Conservation (phyloP, 2,329 filamentous ascomycete species). For the Hypoxylon sp. region DNA sequence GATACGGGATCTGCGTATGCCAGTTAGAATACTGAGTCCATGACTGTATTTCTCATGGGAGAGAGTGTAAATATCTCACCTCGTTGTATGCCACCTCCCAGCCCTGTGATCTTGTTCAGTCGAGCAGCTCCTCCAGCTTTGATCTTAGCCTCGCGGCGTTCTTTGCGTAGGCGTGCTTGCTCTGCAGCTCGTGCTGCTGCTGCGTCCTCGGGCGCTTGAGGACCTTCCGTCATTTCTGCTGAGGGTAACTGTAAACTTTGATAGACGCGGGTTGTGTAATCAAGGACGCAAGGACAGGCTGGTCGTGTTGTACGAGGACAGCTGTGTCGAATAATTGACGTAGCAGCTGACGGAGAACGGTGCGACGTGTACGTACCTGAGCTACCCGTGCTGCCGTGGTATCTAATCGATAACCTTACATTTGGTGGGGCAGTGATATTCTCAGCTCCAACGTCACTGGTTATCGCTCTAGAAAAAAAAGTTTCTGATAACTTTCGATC, state of each 20-base stretch:
- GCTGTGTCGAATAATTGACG: constrained; percentile 37
- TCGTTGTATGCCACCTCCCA: constrained; percentile 70
- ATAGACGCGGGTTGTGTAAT: constrained; percentile 23
- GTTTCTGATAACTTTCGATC: constrained; percentile 6
- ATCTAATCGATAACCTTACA: constrained; percentile 36
- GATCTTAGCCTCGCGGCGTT: constrained; percentile 84
- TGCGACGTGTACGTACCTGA: constrained; percentile 25
- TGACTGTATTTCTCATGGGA: background rate
- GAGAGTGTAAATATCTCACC: constrained; percentile 52
- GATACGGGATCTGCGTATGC: constrained; percentile 49
- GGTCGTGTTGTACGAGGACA: constrained; percentile 33
- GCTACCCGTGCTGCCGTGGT: background rate
- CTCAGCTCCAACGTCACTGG: constrained; percentile 29
- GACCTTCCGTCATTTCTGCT: constrained; percentile 48
- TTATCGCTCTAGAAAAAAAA: constrained; percentile 14
- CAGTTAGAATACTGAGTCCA: background rate
- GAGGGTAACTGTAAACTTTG: background rate
- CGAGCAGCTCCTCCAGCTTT: constrained; percentile 76
- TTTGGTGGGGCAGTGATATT: constrained; percentile 21
- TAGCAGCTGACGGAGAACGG: constrained; percentile 28
- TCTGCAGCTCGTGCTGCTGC: constrained; percentile 68
- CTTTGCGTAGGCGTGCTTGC: constrained; percentile 81
- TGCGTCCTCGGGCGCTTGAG: constrained; percentile 58
- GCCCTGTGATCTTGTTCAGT: constrained; percentile 80
- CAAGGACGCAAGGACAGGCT: constrained; percentile 13